phyloP scores from a whole-genome alignment of 2,329 filamentous ascomycete species.

The Fusarium tupiense region DNA sequence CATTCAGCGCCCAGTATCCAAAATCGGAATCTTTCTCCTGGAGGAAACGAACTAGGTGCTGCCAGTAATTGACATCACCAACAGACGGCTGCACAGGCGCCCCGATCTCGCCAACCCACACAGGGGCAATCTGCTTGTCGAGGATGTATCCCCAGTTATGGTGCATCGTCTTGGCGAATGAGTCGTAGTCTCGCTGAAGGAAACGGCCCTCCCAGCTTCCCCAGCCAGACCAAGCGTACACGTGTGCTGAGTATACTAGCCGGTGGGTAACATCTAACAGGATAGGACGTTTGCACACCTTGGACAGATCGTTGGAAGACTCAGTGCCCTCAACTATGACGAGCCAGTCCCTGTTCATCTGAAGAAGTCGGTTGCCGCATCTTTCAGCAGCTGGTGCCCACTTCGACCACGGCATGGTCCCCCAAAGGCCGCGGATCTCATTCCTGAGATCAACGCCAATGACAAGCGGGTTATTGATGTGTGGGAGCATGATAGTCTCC shows the following conservation, averaged over 20 bases:
- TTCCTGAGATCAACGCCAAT: constrained; percentile 75
- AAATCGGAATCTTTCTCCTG: constrained; percentile 69
- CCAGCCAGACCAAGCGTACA: constrained; percentile 78
- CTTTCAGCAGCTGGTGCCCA: constrained; percentile 73
- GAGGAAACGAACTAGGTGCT: constrained; percentile 68
- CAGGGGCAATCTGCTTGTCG: constrained; percentile 57
- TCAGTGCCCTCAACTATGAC: constrained; percentile 75
- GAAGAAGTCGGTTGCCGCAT: constrained; percentile 68
- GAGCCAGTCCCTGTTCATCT: constrained; percentile 70
- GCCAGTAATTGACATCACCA: constrained; percentile 73
- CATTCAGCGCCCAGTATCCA: constrained; percentile 77
- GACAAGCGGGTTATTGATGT: constrained; percentile 68
- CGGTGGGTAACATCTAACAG: constrained; percentile 62
- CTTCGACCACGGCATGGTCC: constrained; percentile 71
- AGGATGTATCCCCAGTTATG: constrained; percentile 74
- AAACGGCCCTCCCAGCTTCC: constrained; percentile 69
- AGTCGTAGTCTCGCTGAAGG: constrained; percentile 66
- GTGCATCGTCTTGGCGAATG: constrained; percentile 71
- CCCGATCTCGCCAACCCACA: constrained; percentile 76
- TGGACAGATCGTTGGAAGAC: constrained; percentile 72
- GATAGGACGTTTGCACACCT: constrained; percentile 65
- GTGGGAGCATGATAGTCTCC: constrained; percentile 70
- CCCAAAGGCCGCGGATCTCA: constrained; percentile 75
- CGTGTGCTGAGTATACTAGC: constrained; percentile 74
- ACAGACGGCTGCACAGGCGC: constrained; percentile 62